Base-by-base conservation (phyloP, 768 basidiomycete genomes). In the Podaxis sp. region DNA sequence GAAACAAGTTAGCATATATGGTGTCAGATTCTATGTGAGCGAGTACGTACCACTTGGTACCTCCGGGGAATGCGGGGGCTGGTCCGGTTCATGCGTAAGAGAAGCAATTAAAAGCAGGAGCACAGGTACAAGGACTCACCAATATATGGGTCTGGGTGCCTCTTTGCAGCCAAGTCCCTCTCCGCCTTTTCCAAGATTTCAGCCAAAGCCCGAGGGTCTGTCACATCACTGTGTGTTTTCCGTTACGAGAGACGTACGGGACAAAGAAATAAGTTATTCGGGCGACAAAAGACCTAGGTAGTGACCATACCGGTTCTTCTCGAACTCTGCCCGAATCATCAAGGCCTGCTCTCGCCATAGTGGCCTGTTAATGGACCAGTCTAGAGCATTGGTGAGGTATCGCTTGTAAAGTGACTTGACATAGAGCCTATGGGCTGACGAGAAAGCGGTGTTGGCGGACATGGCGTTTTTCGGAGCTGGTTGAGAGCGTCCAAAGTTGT, bases 351-450 rank as follows among this genome's bases (percentile, higher is more conserved):
- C 82, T 64, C 96, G 85, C 94, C 94, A 98, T 1, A 93, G 71
- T 70, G 95, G 91, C 58, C 96, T 80, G 61, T 90, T 83, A 66
- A 97, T 81, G 51, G 85, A 87, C 96, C 96, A 99, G 76, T 99
- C 89, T 57, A 96, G 79, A 53, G 91, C 82, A 69, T 97, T 96
- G 69, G 84, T 90, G 64, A 99, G 83, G 68, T 87, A 85, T 40
- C 95, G 89, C 70, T 85, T 89, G 82, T 97, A 98, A 4, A 99
- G 84, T 8, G 91, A 93, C 78, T 96, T 93, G 73, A 95, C 93
- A 72, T 95, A 90, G 68, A 85, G 82, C 72, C 87, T 85, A 78
- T 93, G 91, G 4, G 87, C 89, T 37, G 85, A 77, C 46, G 89
- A 82, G 78, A 93, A 94, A 24, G 72, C 69, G 38, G 71, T 68